These are phyloP conservation scores for Petunia secreta DNA, from an alignment of 257 asterid genomes.

Conservation along the genomic window DNA sequence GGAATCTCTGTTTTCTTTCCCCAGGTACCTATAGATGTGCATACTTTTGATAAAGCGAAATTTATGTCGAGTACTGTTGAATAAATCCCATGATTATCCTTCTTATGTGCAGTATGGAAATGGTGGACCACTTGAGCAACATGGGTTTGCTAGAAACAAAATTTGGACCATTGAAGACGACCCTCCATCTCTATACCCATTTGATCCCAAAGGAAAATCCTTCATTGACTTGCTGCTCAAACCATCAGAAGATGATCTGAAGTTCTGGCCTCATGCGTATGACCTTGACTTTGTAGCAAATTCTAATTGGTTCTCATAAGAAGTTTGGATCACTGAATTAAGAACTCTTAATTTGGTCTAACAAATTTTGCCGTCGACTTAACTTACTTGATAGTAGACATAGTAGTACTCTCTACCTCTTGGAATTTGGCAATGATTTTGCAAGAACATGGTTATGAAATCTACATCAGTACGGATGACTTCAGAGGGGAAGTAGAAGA, in stretches of 20 bases:
- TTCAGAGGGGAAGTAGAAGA: too few species aligned
- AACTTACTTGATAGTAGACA: too few species aligned
- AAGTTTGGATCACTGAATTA: not conserved
- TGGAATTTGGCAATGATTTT: too few species aligned
- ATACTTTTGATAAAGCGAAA: not conserved
- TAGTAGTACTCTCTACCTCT: too few species aligned
- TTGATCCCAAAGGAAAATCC: slow-evolving; percentile 64
- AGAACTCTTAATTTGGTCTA: not conserved
- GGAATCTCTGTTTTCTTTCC: slow-evolving; percentile 91
- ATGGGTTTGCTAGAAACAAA: slow-evolving; percentile 82
- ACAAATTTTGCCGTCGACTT: not conserved
- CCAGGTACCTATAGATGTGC: slow-evolving; percentile 57
- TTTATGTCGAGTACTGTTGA: not conserved
- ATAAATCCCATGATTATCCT: slow-evolving; percentile 24
- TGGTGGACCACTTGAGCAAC: slow-evolving; percentile 68
- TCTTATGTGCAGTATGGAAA: slow-evolving; percentile 64
- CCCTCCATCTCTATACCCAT: slow-evolving; percentile 73
- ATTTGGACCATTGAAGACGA: slow-evolving; percentile 76
- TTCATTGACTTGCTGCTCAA: slow-evolving; percentile 78
- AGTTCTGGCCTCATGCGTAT: slow-evolving; percentile 89
- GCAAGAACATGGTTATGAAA: too few species aligned
- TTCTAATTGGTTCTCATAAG: not conserved
- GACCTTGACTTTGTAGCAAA: slow-evolving; percentile 4
- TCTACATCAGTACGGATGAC: too few species aligned
- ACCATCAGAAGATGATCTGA: slow-evolving; percentile 84